Percentiles rank a stretch among this genome's conserved stretches.
Evolutionary conservation across 768 basidiomycete species (phyloP).

Genomic region (Harrya chromipes): DNA sequence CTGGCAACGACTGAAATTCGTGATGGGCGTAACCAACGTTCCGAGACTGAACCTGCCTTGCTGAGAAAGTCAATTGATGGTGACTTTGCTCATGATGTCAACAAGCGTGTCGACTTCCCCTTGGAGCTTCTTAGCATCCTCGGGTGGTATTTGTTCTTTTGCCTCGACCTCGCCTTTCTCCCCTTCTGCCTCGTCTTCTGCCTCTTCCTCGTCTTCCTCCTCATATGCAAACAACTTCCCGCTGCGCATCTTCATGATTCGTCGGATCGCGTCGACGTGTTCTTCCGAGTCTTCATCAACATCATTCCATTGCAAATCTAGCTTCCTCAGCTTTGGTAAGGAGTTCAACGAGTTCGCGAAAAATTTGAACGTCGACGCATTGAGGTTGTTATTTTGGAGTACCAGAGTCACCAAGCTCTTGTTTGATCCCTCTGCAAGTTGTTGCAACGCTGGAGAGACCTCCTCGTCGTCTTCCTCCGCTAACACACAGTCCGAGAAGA

Average conservation of each 20-base stretch:
- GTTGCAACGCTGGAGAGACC: conserved; percentile 59
- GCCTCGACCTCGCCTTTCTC: conserved; percentile 28
- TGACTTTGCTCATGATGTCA: conserved; percentile 63
- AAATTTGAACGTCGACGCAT: conserved; percentile 60
- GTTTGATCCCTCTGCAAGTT: conserved; percentile 67
- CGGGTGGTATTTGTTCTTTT: conserved; percentile 20
- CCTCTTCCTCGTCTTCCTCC: conserved; percentile 78
- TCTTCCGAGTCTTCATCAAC: conserved; percentile 72
- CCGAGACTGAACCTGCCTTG: not conserved
- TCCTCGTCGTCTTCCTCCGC: conserved; percentile 72
- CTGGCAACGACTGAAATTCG: conserved; percentile 1
- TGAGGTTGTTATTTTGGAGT: conserved; percentile 91
- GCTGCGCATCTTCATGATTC: conserved; percentile 58
- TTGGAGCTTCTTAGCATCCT: conserved; percentile 29
- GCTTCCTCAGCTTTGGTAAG: conserved; percentile 52
- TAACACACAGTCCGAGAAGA: conserved; percentile 90
- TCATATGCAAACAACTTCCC: conserved; percentile 67
- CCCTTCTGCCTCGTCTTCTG: conserved; percentile 49
- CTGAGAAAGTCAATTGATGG: conserved; percentile 34
- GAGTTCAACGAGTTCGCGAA: conserved; percentile 67
- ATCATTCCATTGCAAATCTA: conserved; percentile 93
- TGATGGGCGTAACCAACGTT: not conserved
- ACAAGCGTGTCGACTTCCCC: conserved; percentile 55
- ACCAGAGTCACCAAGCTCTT: conserved; percentile 71
- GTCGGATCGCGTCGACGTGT: conserved; percentile 46